A percentile compares a stretch with the other conserved stretches of the same genome.
phyloP scores from a whole-genome alignment of 768 basidiomycete species.

The Fibroporia radiculosa region DNA sequence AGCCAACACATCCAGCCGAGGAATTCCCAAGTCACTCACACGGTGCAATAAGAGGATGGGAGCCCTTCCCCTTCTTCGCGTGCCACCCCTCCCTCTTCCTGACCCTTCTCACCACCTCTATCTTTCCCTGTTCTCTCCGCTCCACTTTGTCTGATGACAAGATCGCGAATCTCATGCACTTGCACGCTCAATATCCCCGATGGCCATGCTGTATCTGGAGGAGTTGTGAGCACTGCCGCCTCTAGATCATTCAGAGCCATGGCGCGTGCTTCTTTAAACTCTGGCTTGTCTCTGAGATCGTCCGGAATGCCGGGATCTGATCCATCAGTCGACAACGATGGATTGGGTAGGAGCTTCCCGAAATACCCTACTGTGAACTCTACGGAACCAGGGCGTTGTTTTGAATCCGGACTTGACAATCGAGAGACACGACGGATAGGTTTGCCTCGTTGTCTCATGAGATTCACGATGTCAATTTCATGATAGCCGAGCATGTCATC shows the following conservation, averaged over 20 bases:
- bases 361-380: conserved; percentile 48
- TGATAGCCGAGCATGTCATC: conserved; percentile 45
- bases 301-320: conserved; percentile 28
- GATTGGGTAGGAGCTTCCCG: conserved; percentile 31
- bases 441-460: conserved; percentile 21
- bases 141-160: conserved; percentile 43
- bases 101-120: conserved; percentile 47
- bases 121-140: conserved; percentile 28
- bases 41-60: conserved; percentile 58
- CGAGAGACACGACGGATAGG: conserved; percentile 18
- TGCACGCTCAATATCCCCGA: conserved; percentile 59
- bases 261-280: conserved; percentile 47
- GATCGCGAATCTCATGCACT: conserved; percentile 57
- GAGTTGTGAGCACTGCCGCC: conserved; percentile 31
- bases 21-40: conserved; percentile 14
- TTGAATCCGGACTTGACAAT: conserved; percentile 22
- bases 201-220: conserved; percentile 54
- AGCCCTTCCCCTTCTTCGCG: conserved; percentile 51
- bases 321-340: conserved; percentile 21
- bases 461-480: conserved; percentile 29
- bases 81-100: conserved; percentile 43
- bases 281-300: conserved; percentile 30
- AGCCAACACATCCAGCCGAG: not conserved
- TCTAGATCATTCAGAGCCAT: conserved; percentile 38
- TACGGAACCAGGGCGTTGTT: conserved; percentile 28